phyloP scores from a whole-genome alignment of 129 eudicot genomes.

The Heracleum sosnowskyi region DNA sequence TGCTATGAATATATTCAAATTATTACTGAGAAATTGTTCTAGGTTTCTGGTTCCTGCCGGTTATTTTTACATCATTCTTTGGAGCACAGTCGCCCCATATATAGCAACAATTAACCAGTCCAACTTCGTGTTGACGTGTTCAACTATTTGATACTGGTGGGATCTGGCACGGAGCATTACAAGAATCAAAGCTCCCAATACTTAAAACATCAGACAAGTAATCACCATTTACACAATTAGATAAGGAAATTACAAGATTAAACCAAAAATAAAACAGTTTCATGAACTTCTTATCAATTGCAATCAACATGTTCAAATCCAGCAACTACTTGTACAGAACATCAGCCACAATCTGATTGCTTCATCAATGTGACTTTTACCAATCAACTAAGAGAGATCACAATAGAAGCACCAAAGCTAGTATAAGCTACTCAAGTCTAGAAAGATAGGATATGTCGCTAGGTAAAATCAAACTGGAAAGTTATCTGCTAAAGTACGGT shows the following conservation, averaged over 20 bases:
- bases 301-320: background rate
- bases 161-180: background rate
- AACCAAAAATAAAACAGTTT: background rate
- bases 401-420: background rate
- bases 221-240: background rate
- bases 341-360: background rate
- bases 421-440: conserved; percentile 9
- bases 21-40: background rate
- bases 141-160: background rate
- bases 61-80: background rate
- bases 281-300: background rate
- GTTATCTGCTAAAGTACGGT: conserved; percentile 4
- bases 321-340: background rate
- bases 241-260: background rate
- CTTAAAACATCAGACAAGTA: background rate
- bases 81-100: background rate
- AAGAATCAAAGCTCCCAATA: background rate
- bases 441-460: background rate
- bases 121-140: background rate
- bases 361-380: background rate
- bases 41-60: background rate
- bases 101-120: background rate
- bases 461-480: conserved; percentile 9
- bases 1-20: background rate
- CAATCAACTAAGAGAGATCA: background rate